These are phyloP conservation scores for Colletotrichum liaoningense DNA, from an alignment of 2,329 filamentous ascomycete genomes.

Conservation along the genomic window DNA sequence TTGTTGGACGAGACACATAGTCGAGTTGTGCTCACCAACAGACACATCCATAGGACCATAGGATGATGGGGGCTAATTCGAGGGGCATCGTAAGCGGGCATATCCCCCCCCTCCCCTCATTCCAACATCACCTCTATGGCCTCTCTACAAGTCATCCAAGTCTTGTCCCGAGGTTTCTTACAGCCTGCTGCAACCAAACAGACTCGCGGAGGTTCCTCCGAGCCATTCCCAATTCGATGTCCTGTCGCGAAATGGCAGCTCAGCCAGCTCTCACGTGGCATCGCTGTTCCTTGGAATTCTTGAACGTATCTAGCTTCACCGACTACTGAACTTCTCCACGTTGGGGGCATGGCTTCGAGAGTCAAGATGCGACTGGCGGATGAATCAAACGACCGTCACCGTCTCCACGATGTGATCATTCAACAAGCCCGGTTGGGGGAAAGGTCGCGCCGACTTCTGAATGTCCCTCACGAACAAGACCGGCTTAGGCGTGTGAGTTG, in stretches of 20 bases:
- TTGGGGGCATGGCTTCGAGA: background rate
- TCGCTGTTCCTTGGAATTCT: background rate
- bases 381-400: background rate
- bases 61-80: background rate
- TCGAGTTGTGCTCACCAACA: background rate
- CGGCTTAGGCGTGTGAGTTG: background rate
- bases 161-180: constrained; percentile 25
- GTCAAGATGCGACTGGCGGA: constrained; percentile 28
- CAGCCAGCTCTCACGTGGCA: constrained; percentile 22
- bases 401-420: background rate
- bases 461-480: background rate
- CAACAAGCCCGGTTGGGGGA: background rate
- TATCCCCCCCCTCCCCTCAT: background rate
- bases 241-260: constrained; percentile 15
- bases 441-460: background rate
- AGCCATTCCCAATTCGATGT: constrained; percentile 25
- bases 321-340: background rate
- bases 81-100: background rate
- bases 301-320: background rate
- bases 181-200: background rate
- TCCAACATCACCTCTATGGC: background rate
- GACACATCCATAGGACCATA: background rate
- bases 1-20: background rate
- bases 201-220: background rate
- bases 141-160: background rate